Percentiles rank a stretch among this genome's conserved stretches.
phyloP scores from a whole-genome alignment of 2,329 filamentous ascomycete species.

The Aspergillus fischeri region DNA sequence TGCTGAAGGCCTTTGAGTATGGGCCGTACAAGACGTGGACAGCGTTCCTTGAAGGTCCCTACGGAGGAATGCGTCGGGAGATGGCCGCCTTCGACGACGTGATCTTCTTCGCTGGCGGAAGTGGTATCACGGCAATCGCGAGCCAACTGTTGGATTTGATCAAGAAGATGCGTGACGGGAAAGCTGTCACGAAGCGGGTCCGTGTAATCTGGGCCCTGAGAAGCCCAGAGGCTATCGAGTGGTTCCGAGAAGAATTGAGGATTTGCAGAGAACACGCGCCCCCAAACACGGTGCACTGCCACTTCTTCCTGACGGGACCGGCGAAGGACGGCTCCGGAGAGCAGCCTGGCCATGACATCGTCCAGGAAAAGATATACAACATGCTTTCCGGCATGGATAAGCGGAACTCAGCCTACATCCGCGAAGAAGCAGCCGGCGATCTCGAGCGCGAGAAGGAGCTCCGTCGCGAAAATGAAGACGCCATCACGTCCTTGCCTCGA shows the following conservation, averaged over 20 bases:
- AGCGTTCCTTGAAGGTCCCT: constrained; percentile 89
- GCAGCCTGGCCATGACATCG: constrained; percentile 65
- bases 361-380: constrained; percentile 83
- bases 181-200: constrained; percentile 85
- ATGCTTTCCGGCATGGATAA: constrained; percentile 86
- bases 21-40: constrained; percentile 89
- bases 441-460: constrained; percentile 74
- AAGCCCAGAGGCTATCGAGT: constrained; percentile 88
- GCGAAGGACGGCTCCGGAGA: constrained; percentile 53
- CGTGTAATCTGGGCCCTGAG: constrained; percentile 94
- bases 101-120: constrained; percentile 88
- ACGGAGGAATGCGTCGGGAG: constrained; percentile 88
- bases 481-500: constrained; percentile 73
- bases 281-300: constrained; percentile 82
- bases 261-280: constrained; percentile 89
- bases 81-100: constrained; percentile 91
- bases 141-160: constrained; percentile 91
- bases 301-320: constrained; percentile 87
- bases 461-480: constrained; percentile 77
- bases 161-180: constrained; percentile 91
- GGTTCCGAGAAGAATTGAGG: constrained; percentile 91
- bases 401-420: constrained; percentile 77
- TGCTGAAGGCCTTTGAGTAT: constrained; percentile 77
- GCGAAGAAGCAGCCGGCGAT: constrained; percentile 75
- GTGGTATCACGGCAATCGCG: constrained; percentile 88